phyloP scores from a whole-genome alignment of 805 yeast genomes.

The Zygosaccharomyces bisporus region DNA sequence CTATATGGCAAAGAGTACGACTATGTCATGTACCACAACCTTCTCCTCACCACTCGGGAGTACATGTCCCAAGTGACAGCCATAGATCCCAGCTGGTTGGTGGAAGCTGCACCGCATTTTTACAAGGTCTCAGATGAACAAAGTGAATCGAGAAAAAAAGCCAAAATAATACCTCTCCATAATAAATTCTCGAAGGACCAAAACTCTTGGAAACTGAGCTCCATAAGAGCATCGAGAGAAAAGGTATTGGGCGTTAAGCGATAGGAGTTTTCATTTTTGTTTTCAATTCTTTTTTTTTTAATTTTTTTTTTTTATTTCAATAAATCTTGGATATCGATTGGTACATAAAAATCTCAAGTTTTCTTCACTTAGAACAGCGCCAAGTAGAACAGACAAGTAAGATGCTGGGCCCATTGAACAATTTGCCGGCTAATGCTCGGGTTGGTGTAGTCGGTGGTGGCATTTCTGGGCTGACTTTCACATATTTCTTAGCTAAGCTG shows the following conservation, averaged over 20 bases:
- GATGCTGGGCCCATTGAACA: constrained; percentile 22
- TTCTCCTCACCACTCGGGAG: constrained; percentile 79
- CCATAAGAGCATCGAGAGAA: constrained; percentile 35
- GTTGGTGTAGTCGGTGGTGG: constrained; percentile 87
- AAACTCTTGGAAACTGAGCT: constrained; percentile 73
- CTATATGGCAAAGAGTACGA: constrained; percentile 61
- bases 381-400: constrained; percentile 2
- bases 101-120: constrained; percentile 65
- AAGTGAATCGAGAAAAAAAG: constrained; percentile 51
- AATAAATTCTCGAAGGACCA: constrained; percentile 57
- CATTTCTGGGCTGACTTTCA: constrained; percentile 74
- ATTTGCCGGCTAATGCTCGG: constrained; percentile 33
- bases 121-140: constrained; percentile 59
- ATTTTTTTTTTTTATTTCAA: not conserved
- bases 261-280: constrained; percentile 7
- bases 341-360: not conserved
- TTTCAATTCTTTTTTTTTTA: constrained; percentile 3
- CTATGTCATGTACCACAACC: constrained; percentile 76
- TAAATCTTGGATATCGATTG: constrained; percentile 1
- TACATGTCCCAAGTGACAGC: constrained; percentile 85
- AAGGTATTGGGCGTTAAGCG: constrained; percentile 31
- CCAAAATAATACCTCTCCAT: constrained; percentile 70
- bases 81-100: constrained; percentile 80
- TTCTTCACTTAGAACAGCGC: not conserved
- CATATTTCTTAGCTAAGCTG: constrained; percentile 62